A percentile compares a stretch with the other conserved stretches of the same genome.
Evolutionary conservation across 2,329 filamentous ascomycete genomes (phyloP).

Genomic region (Nemania bipapillata): DNA sequence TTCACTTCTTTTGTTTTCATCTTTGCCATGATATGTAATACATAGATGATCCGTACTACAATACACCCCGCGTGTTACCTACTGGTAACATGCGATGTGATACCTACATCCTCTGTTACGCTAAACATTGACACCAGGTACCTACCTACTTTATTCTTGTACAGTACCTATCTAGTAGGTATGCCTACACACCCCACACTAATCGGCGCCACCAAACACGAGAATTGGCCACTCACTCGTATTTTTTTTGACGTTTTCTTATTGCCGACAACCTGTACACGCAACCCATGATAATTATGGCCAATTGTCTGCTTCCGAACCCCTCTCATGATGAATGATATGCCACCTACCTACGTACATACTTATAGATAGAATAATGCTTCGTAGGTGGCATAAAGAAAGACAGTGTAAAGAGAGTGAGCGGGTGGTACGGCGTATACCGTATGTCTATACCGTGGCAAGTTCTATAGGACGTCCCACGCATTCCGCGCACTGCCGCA

Average conservation of each 20-base stretch:
- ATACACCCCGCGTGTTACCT: neutral
- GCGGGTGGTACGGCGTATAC: neutral
- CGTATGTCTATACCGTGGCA: neutral
- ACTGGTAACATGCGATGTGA: neutral
- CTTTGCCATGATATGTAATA: no score
- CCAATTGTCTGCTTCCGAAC: neutral
- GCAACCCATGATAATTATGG: conserved; percentile 4
- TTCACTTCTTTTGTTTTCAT: no score
- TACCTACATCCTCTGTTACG: neutral
- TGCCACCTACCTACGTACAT: neutral
- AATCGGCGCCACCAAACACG: conserved; percentile 28
- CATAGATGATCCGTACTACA: neutral
- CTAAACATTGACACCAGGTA: neutral
- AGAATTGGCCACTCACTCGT: conserved; percentile 35
- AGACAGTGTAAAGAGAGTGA: neutral
- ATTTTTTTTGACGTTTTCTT: conserved; percentile 26
- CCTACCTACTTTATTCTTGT: no score
- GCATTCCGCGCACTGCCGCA: conserved; percentile 17
- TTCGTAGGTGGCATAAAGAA: neutral
- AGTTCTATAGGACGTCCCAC: neutral
- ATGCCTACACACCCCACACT: neutral
- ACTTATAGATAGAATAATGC: neutral
- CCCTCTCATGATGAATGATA: neutral
- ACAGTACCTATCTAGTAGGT: neutral
- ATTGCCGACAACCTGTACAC: neutral